Percentiles rank a stretch among this genome's conserved stretches.
phyloP scores from a whole-genome alignment of 2,329 filamentous ascomycete genomes.

The Colletotrichum sp. region DNA sequence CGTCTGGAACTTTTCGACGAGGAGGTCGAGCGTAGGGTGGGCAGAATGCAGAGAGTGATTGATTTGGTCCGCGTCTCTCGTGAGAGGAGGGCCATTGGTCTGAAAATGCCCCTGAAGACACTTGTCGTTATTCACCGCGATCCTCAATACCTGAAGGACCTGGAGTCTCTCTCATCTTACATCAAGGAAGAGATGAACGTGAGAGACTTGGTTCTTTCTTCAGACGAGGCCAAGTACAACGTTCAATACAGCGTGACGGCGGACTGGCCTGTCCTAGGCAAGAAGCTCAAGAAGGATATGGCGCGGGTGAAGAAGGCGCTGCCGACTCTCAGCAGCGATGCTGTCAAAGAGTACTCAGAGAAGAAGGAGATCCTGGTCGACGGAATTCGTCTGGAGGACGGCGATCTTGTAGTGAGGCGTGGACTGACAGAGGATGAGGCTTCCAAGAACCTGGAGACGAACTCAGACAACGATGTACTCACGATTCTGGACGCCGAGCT shows the following conservation, averaged over 20 bases:
- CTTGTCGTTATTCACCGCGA: conserved; percentile 89
- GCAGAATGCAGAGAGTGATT: conserved; percentile 94
- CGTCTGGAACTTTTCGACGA: conserved; percentile 86
- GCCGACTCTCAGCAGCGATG: conserved; percentile 75
- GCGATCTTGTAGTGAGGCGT: conserved; percentile 83
- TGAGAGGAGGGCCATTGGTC: conserved; percentile 80
- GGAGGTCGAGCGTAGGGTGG: conserved; percentile 83
- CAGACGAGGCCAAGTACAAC: conserved; percentile 88
- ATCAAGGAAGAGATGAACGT: conserved; percentile 93
- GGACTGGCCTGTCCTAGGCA: conserved; percentile 93
- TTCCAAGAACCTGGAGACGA: conserved; percentile 80
- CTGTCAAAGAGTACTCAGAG: conserved; percentile 79
- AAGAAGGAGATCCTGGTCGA: conserved; percentile 80
- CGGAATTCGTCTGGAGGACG: conserved; percentile 80
- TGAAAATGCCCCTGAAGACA: conserved; percentile 91
- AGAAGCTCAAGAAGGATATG: conserved; percentile 97
- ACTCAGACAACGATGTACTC: conserved; percentile 87
- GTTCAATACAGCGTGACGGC: conserved; percentile 89
- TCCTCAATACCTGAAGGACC: conserved; percentile 81
- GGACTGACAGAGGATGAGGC: conserved; percentile 75
- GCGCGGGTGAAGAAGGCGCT: conserved; percentile 90
- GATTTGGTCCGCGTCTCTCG: conserved; percentile 86
- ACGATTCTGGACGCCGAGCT: conserved; percentile 85
- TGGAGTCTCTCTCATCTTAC: conserved; percentile 85
- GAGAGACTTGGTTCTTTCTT: conserved; percentile 80